Percentiles rank a stretch among this genome's conserved stretches.
These are phyloP conservation scores for Volvox reticuliferus DNA, from an alignment of 139 green algal genomes.

Conservation along the genomic window DNA sequence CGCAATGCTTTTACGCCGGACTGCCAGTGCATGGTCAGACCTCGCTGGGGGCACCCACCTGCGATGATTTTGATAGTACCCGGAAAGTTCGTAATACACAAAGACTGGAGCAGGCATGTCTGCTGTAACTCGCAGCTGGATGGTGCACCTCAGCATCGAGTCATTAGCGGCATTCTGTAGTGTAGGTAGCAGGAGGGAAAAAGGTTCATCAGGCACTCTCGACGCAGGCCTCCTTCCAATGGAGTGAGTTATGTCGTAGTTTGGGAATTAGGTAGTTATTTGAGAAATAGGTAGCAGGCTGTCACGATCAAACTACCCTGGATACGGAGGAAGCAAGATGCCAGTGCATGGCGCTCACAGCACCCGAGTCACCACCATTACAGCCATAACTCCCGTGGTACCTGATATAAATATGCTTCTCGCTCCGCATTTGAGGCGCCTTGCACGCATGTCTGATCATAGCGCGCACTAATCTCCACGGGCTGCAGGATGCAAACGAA, in stretches of 20 bases:
- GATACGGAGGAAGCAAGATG: too few species aligned
- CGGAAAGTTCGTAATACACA: conserved; percentile 93
- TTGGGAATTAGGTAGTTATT: too few species aligned
- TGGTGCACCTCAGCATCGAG: conserved; percentile 54
- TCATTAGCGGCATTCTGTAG: conserved; percentile 46
- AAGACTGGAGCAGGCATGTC: conserved; percentile 85
- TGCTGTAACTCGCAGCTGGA: conserved; percentile 62
- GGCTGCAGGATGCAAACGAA: not conserved
- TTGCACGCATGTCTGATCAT: conserved; percentile 32
- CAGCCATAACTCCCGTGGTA: not conserved
- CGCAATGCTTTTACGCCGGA: too few species aligned
- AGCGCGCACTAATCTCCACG: conserved; percentile 14
- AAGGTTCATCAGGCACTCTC: not conserved
- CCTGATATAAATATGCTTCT: conserved; percentile 4
- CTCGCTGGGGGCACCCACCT: conserved; percentile 44
- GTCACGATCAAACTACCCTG: too few species aligned
- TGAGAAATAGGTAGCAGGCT: too few species aligned
- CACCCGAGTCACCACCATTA: too few species aligned
- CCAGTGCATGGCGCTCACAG: too few species aligned
- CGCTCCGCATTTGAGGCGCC: not conserved
- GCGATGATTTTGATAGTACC: conserved; percentile 96
- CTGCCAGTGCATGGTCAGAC: too few species aligned
- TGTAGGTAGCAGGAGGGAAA: not conserved
- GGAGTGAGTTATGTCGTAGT: too few species aligned
- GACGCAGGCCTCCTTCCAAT: too few species aligned